phyloP scores from a whole-genome alignment of 176 grass and related monocot genomes.

The Tillandsia leiboldiana region DNA sequence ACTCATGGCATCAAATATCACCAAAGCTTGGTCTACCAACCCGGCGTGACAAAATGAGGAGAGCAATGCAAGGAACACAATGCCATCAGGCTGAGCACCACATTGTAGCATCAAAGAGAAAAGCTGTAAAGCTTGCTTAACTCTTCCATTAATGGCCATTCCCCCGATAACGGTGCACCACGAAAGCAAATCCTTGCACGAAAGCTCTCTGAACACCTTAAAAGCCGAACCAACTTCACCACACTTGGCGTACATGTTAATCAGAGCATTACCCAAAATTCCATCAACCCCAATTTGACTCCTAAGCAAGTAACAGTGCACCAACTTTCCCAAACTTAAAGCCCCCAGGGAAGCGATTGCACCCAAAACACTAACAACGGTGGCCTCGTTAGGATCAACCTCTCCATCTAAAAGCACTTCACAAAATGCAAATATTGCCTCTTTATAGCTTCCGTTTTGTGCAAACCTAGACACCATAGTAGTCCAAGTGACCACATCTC shows the following conservation, averaged over 20 bases:
- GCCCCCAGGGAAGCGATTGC: conserved; percentile 21
- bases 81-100: conserved; percentile 31
- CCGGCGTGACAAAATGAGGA: conserved; percentile 40
- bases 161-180: conserved; percentile 38
- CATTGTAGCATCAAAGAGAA: conserved; percentile 38
- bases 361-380: conserved; percentile 33
- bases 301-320: conserved; percentile 31
- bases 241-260: conserved; percentile 43
- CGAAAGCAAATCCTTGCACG: conserved; percentile 35
- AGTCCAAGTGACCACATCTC: conserved; percentile 41
- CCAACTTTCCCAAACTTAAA: conserved; percentile 13
- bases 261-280: conserved; percentile 36
- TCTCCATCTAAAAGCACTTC: conserved; percentile 12
- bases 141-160: conserved; percentile 41
- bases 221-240: conserved; percentile 31
- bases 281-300: conserved; percentile 10
- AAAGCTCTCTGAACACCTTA: conserved; percentile 28
- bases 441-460: conserved; percentile 15
- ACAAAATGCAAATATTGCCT: conserved; percentile 29
- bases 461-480: conserved; percentile 39
- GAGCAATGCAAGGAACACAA: conserved; percentile 43
- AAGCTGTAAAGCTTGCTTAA: conserved; percentile 31
- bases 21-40: conserved; percentile 17
- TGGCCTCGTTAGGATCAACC: conserved; percentile 27
- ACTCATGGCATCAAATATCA: conserved; percentile 32